Evolutionary conservation across 1,284 basidiomycete species (phyloP).

Genomic region (Phlebopus sp.): DNA sequence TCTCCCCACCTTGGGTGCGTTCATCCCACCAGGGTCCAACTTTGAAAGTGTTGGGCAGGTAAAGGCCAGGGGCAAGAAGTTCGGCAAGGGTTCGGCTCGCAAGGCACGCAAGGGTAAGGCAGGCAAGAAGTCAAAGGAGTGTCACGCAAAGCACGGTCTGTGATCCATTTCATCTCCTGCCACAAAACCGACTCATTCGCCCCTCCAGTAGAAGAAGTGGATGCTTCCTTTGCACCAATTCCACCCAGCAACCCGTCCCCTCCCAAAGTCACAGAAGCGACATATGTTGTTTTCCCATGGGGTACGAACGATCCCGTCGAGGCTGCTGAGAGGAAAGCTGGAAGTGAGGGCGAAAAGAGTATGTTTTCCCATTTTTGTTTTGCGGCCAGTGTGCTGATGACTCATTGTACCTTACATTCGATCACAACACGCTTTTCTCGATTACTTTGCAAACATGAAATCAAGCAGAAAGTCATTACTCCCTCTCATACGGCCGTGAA

Average conservation of each 20-base stretch:
- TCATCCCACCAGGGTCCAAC: constrained; percentile 17
- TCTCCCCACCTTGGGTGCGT: constrained; percentile 27
- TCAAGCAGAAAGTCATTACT: constrained; percentile 8
- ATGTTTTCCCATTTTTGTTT: neutral
- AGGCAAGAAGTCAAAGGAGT: neutral
- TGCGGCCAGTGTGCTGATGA: too few relatives aligned
- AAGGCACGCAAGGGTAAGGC: constrained; percentile 14
- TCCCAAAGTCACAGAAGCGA: constrained; percentile 35
- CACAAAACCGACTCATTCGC: neutral
- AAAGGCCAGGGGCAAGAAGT: constrained; percentile 9
- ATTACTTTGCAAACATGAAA: neutral
- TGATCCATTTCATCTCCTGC: neutral
- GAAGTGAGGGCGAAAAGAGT: constrained; percentile 15
- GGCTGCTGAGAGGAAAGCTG: constrained; percentile 51
- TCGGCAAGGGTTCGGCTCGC: constrained; percentile 13
- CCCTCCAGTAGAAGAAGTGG: neutral
- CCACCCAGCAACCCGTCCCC: constrained; percentile 30
- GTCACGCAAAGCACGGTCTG: neutral
- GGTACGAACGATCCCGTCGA: constrained; percentile 72
- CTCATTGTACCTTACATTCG: neutral
- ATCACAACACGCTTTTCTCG: neutral
- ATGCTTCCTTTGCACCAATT: constrained; percentile 17
- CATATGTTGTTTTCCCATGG: constrained; percentile 72
- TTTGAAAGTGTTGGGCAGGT: constrained; percentile 18
- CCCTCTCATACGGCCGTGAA: constrained; percentile 25